phyloP scores from a whole-genome alignment of 805 yeast genomes.

The Nakazawaea ambrosiae region DNA sequence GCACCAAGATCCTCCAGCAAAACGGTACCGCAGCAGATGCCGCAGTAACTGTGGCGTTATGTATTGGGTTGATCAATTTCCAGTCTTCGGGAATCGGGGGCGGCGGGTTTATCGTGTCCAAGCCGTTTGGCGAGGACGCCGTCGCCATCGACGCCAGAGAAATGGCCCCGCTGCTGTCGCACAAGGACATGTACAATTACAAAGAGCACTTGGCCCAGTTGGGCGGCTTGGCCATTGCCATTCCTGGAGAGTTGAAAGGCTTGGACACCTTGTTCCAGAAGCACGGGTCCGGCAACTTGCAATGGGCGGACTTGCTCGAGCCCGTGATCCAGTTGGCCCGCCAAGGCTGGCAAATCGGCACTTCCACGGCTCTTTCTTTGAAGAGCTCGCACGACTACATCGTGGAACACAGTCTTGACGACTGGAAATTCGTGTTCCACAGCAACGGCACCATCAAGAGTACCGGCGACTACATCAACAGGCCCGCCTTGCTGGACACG shows the following conservation, averaged over 20 bases:
- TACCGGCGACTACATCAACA: slow-evolving; percentile 52
- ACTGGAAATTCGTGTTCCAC: slow-evolving; percentile 53
- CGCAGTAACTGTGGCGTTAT: slow-evolving; percentile 78
- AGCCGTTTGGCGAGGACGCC: slow-evolving; percentile 34
- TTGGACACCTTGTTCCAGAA: slow-evolving; percentile 49
- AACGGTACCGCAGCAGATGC: slow-evolving; percentile 93
- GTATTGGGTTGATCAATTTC: slow-evolving; percentile 79
- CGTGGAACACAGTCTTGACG: slow-evolving; percentile 25
- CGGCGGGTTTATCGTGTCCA: slow-evolving; percentile 67
- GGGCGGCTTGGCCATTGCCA: slow-evolving; percentile 85
- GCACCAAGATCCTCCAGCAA: slow-evolving; percentile 40
- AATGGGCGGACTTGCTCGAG: slow-evolving; percentile 66
- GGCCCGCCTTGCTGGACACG: slow-evolving; percentile 62
- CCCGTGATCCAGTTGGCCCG: slow-evolving; percentile 68
- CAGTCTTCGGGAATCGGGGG: slow-evolving; percentile 92
- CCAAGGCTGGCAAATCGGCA: slow-evolving; percentile 54
- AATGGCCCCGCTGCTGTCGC: slow-evolving; percentile 64
- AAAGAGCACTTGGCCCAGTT: slow-evolving; percentile 45
- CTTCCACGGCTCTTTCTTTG: slow-evolving; percentile 36
- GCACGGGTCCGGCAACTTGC: slow-evolving; percentile 65
- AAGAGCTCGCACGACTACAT: slow-evolving; percentile 26
- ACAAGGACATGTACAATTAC: slow-evolving; percentile 55
- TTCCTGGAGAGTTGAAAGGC: slow-evolving; percentile 91
- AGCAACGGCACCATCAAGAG: slow-evolving; percentile 23
- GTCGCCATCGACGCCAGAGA: slow-evolving; percentile 81